Percentiles rank a stretch among this genome's conserved stretches.
These are phyloP conservation scores for Solanum pimpinellifolium DNA, from an alignment of 257 asterid species.

Conservation along the genomic window DNA sequence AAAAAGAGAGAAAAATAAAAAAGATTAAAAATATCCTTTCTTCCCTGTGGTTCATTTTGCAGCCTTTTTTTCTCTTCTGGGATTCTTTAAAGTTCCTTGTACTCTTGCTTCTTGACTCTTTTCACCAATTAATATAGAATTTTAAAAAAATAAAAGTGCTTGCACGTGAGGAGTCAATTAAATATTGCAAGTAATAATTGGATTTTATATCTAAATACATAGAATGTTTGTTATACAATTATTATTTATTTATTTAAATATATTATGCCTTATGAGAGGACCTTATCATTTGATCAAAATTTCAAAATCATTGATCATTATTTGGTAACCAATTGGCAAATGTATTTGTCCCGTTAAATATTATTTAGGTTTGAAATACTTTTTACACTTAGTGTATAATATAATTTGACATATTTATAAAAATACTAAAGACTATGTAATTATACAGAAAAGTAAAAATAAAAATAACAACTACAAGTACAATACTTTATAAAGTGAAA, in stretches of 20 bases:
- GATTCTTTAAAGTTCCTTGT: not conserved
- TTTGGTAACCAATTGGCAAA: not conserved
- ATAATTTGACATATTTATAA: not conserved
- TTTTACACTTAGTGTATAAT: not conserved
- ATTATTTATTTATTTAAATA: not conserved
- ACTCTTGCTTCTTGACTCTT: not conserved
- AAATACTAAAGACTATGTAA: not conserved
- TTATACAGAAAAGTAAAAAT: not conserved
- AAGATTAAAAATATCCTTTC: not conserved
- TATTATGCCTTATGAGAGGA: not conserved
- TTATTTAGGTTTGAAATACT: not conserved
- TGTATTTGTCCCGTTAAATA: not conserved
- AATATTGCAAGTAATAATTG: not conserved
- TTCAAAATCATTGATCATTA: not conserved
- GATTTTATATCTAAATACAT: not conserved
- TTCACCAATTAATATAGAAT: not conserved
- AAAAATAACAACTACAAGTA: not conserved
- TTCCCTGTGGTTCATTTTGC: not conserved
- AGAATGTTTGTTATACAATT: not conserved
- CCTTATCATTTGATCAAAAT: not conserved
- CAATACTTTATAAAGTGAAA: not conserved
- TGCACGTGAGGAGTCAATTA: not conserved
- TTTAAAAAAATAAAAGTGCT: not conserved
- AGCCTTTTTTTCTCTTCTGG: not conserved
- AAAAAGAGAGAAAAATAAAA: not conserved